Conservation (phyloP, 495 filamentous ascomycete species). For the Aspergillus ostianus region DNA sequence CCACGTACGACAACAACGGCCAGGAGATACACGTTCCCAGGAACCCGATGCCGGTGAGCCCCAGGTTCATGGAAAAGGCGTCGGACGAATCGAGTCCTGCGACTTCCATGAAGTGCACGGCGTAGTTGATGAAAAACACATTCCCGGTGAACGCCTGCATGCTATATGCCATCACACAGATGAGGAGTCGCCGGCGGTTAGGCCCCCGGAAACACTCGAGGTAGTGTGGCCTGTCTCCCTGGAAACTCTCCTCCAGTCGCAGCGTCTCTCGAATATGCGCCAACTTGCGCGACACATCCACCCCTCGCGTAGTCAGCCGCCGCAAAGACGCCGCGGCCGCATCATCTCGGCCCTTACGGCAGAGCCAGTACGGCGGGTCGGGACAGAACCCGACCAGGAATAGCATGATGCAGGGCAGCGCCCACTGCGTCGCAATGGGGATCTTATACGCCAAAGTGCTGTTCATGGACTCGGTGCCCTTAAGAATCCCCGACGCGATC, state of each 20-base stretch:
- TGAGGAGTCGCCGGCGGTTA: conserved; percentile 44
- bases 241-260: conserved; percentile 38
- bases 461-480: conserved; percentile 31
- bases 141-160: conserved; percentile 44
- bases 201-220: conserved; percentile 46
- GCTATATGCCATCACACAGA: conserved; percentile 48
- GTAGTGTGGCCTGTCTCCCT: conserved; percentile 38
- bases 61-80: conserved; percentile 64
- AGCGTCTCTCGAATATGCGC: conserved; percentile 36
- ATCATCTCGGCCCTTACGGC: conserved; percentile 39
- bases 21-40: conserved; percentile 64
- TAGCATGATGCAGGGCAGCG: conserved; percentile 31
- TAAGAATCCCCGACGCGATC: conserved; percentile 38
- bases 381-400: conserved; percentile 43
- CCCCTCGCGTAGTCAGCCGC: conserved; percentile 29
- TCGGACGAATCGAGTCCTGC: conserved; percentile 57
- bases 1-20: conserved; percentile 59
- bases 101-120: conserved; percentile 51
- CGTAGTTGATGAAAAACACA: conserved; percentile 32
- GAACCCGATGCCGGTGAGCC: conserved; percentile 64
- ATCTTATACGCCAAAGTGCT: conserved; percentile 36
- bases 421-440: conserved; percentile 38
- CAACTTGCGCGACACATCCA: conserved; percentile 22
- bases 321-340: conserved; percentile 35
- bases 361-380: conserved; percentile 51